Base-by-base conservation (phyloP, 106 monocot species). In the Agapanthus africanus region DNA sequence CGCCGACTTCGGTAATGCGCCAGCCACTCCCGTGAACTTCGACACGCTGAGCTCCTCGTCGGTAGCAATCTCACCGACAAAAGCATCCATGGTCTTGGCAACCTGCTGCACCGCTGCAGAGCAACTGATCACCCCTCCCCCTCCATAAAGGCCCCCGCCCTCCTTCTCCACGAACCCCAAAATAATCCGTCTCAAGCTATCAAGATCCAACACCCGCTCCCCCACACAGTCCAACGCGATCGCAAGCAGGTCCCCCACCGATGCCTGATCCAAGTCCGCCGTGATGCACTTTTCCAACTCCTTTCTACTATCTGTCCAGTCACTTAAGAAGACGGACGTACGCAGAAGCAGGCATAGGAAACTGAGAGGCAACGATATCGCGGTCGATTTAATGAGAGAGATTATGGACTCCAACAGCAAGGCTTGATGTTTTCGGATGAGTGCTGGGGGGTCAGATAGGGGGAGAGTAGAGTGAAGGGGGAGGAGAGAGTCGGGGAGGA, bases 341-440 rank as follows among this genome's bases (percentile, higher is more conserved):
- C 84, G 80, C 22, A 90, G 90, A 65, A 94, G 87, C 72, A 69
- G 70, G 66, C 87, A 94, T 47, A 94, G 80, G 74, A 90, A 90
- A 16, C 78, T 82, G 40, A 80, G 59, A 22, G 87, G 82, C 15
- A 87, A 73, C 0, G 59, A 54, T 54, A 49, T 75, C 67, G 59
- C 40, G 34, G 57, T 68, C 40, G 33, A 79, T 18, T 27, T 79
- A 41, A 82, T 67, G 41, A 84, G 46, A 47, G 72, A 31, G 44
- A 77, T 76, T 40, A 93, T 46, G 77, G 84, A 73, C 33, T 81
- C 76, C 21, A 84, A 63, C 42, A 82, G 72, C 10, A 10, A 33
- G 62, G 77, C 71, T 34, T 80, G 74, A 46, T 26, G 67, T n/a
- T 56, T 14, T 11, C 68, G 14, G 30, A 47, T 56, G 10, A 37